phyloP scores from a whole-genome alignment of 164 flowering plant genomes.

The Vitis rotundifolia region DNA sequence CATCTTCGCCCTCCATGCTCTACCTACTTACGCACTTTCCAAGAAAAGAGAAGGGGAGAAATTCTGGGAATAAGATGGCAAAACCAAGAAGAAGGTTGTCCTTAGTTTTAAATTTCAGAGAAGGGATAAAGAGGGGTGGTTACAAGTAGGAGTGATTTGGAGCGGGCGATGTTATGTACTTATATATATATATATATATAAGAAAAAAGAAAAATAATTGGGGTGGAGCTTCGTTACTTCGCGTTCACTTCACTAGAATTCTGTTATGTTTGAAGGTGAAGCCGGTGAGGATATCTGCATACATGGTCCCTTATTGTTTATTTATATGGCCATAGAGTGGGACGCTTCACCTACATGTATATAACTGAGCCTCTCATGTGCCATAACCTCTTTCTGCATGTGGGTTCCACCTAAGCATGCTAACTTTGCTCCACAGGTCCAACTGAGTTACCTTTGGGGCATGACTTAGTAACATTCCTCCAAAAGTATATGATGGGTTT shows the following conservation, averaged over 20 bases:
- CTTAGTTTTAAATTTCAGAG: background rate
- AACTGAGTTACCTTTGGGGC: too few relatives aligned
- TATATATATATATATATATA: too few relatives aligned
- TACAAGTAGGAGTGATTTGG: background rate
- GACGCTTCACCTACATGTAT: slow-evolving; percentile 34
- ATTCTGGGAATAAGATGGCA: background rate
- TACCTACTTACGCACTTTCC: too few relatives aligned
- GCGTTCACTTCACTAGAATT: slow-evolving; percentile 88
- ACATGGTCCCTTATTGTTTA: slow-evolving; percentile 8
- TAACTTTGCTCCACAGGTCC: too few relatives aligned
- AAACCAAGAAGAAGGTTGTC: background rate
- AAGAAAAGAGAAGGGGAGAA: background rate
- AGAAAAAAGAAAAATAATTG: background rate
- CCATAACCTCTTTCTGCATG: background rate
- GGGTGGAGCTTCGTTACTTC: slow-evolving; percentile 67
- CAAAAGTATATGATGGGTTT: too few relatives aligned
- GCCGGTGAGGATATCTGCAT: slow-evolving; percentile 15
- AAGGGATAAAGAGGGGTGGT: slow-evolving; percentile 8
- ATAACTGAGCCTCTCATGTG: background rate
- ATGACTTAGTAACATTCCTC: too few relatives aligned
- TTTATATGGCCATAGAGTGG: slow-evolving; percentile 8
- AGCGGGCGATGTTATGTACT: background rate
- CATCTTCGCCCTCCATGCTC: slow-evolving; percentile 15
- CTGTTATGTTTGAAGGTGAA: slow-evolving; percentile 36
- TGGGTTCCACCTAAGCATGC: too few relatives aligned